These are phyloP conservation scores for Phytophthora syringae DNA, from an alignment of 352 stramenopile species.

Conservation along the genomic window DNA sequence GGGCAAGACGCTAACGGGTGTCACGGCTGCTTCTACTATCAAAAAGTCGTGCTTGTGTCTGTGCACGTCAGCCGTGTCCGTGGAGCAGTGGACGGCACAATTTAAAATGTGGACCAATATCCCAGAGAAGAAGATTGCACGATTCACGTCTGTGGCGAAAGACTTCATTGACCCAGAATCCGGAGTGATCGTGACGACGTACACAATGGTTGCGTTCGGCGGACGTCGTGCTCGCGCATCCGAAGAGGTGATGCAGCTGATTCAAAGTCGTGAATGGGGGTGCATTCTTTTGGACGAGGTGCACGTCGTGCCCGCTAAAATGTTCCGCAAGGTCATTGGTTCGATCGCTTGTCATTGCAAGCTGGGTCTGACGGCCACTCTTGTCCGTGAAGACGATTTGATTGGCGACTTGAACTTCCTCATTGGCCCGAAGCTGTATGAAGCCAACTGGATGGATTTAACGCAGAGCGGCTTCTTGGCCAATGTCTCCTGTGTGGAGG, in stretches of 20 bases:
- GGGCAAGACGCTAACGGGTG: constrained; percentile 85
- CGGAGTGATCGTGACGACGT: constrained; percentile 97
- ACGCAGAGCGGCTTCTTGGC: constrained; percentile 97
- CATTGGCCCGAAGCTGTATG: constrained; percentile 97
- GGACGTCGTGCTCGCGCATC: constrained; percentile 92
- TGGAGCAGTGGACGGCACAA: constrained; percentile 98
- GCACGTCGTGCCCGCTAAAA: constrained; percentile 98
- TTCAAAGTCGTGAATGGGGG: constrained; percentile 98
- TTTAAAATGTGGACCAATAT: constrained; percentile 99
- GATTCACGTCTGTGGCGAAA: constrained; percentile 84
- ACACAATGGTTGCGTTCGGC: constrained; percentile 97
- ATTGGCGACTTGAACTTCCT: constrained; percentile 99
- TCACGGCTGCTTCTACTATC: constrained; percentile 96
- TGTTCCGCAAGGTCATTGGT: constrained; percentile 97
- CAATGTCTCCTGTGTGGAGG: constrained; percentile 98
- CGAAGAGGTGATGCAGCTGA: constrained; percentile 96
- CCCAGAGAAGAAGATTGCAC: constrained; percentile 84
- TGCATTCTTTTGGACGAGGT: constrained; percentile 97
- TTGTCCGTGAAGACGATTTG: constrained; percentile 99
- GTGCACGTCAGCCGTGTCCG: constrained; percentile 97
- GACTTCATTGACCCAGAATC: constrained; percentile 85
- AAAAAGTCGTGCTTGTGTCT: constrained; percentile 98
- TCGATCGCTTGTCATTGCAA: constrained; percentile 97
- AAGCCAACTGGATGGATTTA: constrained; percentile 99
- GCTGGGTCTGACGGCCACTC: constrained; percentile 98